Base-by-base conservation (phyloP, 257 asterid genomes). In the Fraxinus quadrangulata region DNA sequence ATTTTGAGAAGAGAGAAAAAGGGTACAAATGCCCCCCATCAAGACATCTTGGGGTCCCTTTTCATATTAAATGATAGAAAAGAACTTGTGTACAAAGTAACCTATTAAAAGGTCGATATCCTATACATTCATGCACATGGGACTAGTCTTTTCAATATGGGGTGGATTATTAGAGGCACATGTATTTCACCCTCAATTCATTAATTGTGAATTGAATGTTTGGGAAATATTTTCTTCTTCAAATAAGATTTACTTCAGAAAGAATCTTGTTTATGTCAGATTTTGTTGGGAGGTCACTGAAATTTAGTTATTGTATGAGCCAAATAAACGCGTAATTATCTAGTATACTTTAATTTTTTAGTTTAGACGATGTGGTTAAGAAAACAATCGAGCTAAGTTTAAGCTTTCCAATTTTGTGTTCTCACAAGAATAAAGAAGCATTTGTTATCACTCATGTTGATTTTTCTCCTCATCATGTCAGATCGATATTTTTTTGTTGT, bases 31-130 rank as follows among this genome's bases (percentile, higher is more conserved):
- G 83, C 63, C 77, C 40, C 5, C 81, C 31, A 76, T 74, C 71
- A 74, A 47, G 70, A 74, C 84, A 84, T 65, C 63, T 83, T 74
- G 31, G 30, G 82, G 75, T 74, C 67, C 85, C 49, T 82, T 75
- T 82, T 70, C 36, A 75, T 45, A 59, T 61, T 82, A 79, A 84
- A 78, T 77, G 86, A 86, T 79, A 30, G 91, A 83, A 51, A 78
- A 80, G 17, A 86, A 79, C 85, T 81, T 83, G 11, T 67, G 72
- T 40, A 67, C 75, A 54, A 67, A 42, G 76, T 80, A 77, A 74
- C 80, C 80, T 12, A 76, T 34, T 31, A n/a, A 68, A 71, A 19
- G 77, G 69, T 74, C 8, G 37, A 45, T 66, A 74, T 66, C 76
- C 42, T 71, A 40, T 40, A 54, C 67, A 69, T 67, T 47, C 49